Base-by-base conservation (phyloP, 768 basidiomycete genomes). In the Rhodotorula babjevae region DNA sequence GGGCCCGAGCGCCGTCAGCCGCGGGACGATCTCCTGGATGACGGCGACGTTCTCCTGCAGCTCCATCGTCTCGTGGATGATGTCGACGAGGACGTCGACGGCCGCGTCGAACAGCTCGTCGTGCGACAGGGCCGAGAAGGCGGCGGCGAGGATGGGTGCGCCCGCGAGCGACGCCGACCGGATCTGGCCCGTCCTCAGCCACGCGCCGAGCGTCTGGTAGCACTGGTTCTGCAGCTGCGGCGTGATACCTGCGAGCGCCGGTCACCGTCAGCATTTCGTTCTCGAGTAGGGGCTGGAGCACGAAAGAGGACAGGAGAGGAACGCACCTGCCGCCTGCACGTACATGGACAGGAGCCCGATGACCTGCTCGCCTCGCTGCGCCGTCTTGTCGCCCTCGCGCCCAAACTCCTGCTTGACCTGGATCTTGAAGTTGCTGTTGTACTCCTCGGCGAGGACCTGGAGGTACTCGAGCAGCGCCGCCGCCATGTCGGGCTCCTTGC, bases 11-110 rank as follows among this genome's bases (percentile, higher is more conserved):
- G 85, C 86, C 68, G 95, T 88, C 57, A 98, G 84, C n/a, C 87
- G 85, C 2, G 93, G 93, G 1, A 98, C 88, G 68, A 99, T 88
- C 71, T 88, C 84, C 78, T 96, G 86, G 77, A 98, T 93, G 75
- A 90, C 87, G 31, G 86, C 82, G 87, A 94, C 91, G 79, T 92
- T 93, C 44, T 97, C 95, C 71, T 95, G 90, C 44, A 96, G 86
- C 81, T 99, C 96, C 81, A 97, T 94, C 0, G 96, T 98, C 81
- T 99, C 96, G 81, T 98, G 96, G 65, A 98, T 92, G 77, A 97
- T 83, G 80, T 96, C 93, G 81, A 92, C 94, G 69, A 98, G 85
- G 49, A 91, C 89, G 71, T 96, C 90, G 52, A 94, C 92, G 3
- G 93, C 94, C 14, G 89, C 81, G 77, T 99, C 96, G 79, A 98